These are phyloP conservation scores for Candolleomyces efflorescens DNA, from an alignment of 768 basidiomycete species.

Conservation along the genomic window DNA sequence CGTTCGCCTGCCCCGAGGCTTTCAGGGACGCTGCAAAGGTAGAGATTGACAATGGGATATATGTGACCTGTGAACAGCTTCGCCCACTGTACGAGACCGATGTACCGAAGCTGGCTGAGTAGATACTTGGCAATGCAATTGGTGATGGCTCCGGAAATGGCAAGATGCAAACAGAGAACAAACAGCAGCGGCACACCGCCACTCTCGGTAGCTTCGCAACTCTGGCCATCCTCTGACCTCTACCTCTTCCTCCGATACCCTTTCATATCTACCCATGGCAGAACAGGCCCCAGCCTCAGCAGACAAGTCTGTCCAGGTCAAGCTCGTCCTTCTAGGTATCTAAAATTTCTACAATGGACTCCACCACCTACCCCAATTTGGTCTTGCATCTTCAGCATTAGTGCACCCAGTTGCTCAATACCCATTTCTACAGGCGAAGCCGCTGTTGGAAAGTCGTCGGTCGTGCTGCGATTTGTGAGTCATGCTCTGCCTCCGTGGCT, in stretches of 20 bases:
- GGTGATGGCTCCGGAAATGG: conserved; percentile 16
- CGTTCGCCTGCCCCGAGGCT: conserved; percentile 35
- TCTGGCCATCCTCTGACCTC: conserved; percentile 6
- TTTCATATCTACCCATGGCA: conserved; percentile 46
- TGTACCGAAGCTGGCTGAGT: conserved; percentile 1
- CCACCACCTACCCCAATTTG: conserved; percentile 1
- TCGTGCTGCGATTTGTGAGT: conserved; percentile 92
- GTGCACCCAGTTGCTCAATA: conserved; percentile 2
- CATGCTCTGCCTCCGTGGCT: conserved; percentile 9
- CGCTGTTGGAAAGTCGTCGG: conserved; percentile 98
- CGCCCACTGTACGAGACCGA: conserved; percentile 28
- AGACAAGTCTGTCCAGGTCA: conserved; percentile 95
- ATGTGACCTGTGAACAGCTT: conserved; percentile 39
- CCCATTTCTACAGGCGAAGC: conserved; percentile 71
- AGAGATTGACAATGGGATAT: conserved; percentile 41
- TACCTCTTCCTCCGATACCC: conserved; percentile 11
- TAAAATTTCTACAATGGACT: not conserved
- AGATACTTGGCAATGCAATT: not conserved
- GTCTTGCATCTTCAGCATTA: conserved; percentile 5
- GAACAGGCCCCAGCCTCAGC: conserved; percentile 69
- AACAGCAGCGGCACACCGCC: conserved; percentile 9
- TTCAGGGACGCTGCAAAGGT: conserved; percentile 25
- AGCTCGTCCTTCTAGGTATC: conserved; percentile 90
- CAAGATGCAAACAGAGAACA: conserved; percentile 20
- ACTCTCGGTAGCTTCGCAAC: conserved; percentile 11